phyloP scores from a whole-genome alignment of 2,329 filamentous ascomycete genomes.

The Westerdykella ornata region DNA sequence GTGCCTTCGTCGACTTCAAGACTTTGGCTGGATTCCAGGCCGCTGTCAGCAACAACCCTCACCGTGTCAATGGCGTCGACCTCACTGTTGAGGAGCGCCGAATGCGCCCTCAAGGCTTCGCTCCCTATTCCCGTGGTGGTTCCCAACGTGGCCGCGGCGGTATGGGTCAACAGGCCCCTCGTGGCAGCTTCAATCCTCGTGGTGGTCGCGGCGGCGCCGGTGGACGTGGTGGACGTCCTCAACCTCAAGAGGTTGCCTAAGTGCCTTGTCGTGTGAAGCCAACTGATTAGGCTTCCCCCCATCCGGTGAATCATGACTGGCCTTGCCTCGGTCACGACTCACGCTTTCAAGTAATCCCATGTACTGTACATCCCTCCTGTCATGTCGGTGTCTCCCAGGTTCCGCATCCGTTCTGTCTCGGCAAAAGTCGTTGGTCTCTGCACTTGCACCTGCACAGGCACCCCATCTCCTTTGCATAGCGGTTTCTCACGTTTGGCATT shows the following conservation, averaged over 20 bases:
- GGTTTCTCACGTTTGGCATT: constrained; percentile 32
- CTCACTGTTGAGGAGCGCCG: constrained; percentile 87
- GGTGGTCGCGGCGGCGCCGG: constrained; percentile 57
- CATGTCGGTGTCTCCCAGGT: constrained; percentile 1
- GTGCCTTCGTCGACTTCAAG: constrained; percentile 91
- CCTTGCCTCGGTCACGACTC: constrained; percentile 25
- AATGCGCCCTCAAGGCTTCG: constrained; percentile 42
- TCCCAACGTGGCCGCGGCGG: constrained; percentile 56
- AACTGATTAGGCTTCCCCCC: no score
- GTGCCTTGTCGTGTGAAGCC: neutral
- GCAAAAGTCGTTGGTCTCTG: constrained; percentile 31
- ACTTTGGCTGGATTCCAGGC: constrained; percentile 73
- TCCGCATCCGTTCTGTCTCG: constrained; percentile 11
- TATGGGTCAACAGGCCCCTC: constrained; percentile 50
- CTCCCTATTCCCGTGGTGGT: constrained; percentile 37
- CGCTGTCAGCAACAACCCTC: constrained; percentile 77
- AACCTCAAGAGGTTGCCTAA: constrained; percentile 30
- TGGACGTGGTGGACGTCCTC: constrained; percentile 49
- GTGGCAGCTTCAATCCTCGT: constrained; percentile 63
- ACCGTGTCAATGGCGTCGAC: constrained; percentile 72
- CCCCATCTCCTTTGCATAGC: constrained; percentile 35
- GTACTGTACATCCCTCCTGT: constrained; percentile 31
- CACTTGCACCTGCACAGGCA: constrained; percentile 18
- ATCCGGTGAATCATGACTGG: no score
- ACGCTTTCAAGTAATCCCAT: constrained; percentile 28